Conservation (phyloP, 2,329 filamentous ascomycete genomes). For the Emergomyces orientalis region DNA sequence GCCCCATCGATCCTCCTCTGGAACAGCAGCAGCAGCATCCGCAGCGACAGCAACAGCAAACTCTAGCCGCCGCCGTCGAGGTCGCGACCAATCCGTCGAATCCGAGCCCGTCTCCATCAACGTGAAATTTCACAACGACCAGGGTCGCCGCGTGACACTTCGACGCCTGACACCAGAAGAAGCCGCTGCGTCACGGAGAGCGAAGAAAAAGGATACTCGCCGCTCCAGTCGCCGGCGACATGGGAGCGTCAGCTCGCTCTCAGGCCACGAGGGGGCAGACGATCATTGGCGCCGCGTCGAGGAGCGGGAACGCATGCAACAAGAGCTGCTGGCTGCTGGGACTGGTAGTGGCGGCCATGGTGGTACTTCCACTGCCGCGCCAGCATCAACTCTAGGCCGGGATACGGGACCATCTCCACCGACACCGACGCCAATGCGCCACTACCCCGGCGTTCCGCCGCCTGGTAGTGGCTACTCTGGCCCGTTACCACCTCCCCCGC, state of each 20-base stretch:
- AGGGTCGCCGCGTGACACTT: slow-evolving; percentile 52
- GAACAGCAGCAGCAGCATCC: slow-evolving; percentile 23
- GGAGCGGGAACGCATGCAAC: slow-evolving; percentile 40
- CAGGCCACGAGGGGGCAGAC: slow-evolving; percentile 31
- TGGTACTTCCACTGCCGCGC: slow-evolving; percentile 20
- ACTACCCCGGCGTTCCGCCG: background rate
- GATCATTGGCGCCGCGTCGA: slow-evolving; percentile 43
- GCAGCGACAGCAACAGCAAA: slow-evolving; percentile 26
- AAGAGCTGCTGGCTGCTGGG: slow-evolving; percentile 35
- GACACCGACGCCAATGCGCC: slow-evolving; percentile 3
- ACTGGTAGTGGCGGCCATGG: slow-evolving; percentile 20
- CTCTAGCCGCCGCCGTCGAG: slow-evolving; percentile 25
- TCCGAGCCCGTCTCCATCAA: slow-evolving; percentile 56
- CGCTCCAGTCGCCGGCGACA: slow-evolving; percentile 32
- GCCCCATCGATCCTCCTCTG: slow-evolving; percentile 17
- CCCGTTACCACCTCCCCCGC: slow-evolving; percentile 33
- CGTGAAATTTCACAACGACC: slow-evolving; percentile 55
- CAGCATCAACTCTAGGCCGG: slow-evolving; percentile 16
- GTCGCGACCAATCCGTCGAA: slow-evolving; percentile 37
- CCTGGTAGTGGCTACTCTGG: slow-evolving; percentile 5
- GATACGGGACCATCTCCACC: background rate
- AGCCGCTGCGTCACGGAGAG: slow-evolving; percentile 51
- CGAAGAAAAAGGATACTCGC: slow-evolving; percentile 42
- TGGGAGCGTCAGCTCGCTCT: slow-evolving; percentile 36
- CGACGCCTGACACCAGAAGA: slow-evolving; percentile 53